Conservation (phyloP, 2,329 filamentous ascomycete species). For the Fusarium tuaranense region DNA sequence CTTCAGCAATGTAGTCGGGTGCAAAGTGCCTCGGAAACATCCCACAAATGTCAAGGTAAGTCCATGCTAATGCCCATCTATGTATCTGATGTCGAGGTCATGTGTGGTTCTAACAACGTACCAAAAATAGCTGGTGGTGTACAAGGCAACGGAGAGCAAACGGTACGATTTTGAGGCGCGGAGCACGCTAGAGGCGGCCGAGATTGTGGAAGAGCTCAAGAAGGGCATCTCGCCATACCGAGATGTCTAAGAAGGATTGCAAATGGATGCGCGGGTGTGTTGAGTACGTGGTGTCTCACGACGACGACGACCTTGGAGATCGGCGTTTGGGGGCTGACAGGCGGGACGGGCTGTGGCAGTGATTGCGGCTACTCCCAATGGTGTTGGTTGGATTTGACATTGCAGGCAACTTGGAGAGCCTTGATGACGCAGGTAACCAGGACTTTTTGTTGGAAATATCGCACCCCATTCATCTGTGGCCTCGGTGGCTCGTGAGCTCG, state of each 20-base stretch:
- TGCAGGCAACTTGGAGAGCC: background rate
- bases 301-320: background rate
- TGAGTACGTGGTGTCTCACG: conserved; percentile 7
- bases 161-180: conserved; percentile 88
- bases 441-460: background rate
- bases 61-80: conserved; percentile 10
- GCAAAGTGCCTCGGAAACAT: conserved; percentile 83
- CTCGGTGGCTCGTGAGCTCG: background rate
- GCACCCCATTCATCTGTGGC: background rate
- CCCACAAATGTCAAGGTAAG: conserved; percentile 82
- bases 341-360: background rate
- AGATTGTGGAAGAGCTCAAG: conserved; percentile 83
- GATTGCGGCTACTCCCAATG: background rate
- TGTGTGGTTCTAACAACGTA: conserved; percentile 20
- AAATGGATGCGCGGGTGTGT: background rate
- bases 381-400: background rate
- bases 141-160: conserved; percentile 81
- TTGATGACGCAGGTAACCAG: conserved; percentile 3
- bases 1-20: conserved; percentile 84
- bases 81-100: background rate
- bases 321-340: conserved; percentile 9
- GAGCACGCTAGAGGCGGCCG: conserved; percentile 76
- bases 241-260: conserved; percentile 51
- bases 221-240: conserved; percentile 78
- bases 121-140: conserved; percentile 71